phyloP scores from a whole-genome alignment of 2,329 filamentous ascomycete genomes.

The Fusarium brevicatenulatum region DNA sequence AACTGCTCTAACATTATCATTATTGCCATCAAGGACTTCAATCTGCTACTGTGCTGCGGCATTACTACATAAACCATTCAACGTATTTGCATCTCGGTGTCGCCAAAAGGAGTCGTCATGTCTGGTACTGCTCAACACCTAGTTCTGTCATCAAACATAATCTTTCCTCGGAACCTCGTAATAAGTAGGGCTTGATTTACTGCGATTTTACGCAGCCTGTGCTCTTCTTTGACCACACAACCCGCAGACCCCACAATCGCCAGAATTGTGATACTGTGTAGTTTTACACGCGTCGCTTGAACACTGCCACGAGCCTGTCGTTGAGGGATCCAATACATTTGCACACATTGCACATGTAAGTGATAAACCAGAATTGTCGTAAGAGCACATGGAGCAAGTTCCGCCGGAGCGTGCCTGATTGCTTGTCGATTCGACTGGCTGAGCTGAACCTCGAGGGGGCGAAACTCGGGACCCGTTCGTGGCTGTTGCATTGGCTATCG shows the following conservation, averaged over 20 bases:
- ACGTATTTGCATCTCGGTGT: not conserved
- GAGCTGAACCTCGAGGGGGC: not conserved
- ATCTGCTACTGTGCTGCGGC: not conserved
- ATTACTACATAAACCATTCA: not conserved
- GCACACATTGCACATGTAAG: slow-evolving; percentile 75
- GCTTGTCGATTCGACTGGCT: not conserved
- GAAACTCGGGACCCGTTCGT: not conserved
- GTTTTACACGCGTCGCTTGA: slow-evolving; percentile 63
- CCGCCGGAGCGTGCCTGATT: not conserved
- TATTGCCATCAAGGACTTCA: not conserved
- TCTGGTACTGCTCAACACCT: not conserved
- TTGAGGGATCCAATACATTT: slow-evolving; percentile 70
- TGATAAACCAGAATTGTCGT: slow-evolving; percentile 64
- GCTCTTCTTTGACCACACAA: slow-evolving; percentile 67
- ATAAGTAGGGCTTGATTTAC: not conserved
- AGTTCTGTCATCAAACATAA: not conserved
- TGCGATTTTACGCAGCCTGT: not conserved
- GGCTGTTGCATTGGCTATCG: not conserved
- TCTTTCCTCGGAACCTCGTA: not conserved
- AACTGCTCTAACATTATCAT: not conserved
- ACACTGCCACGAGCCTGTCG: slow-evolving; percentile 73
- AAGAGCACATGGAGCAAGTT: slow-evolving; percentile 73
- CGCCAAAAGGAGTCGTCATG: not conserved
- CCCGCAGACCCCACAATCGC: slow-evolving; percentile 75
- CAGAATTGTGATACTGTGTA: slow-evolving; percentile 72